These are phyloP conservation scores for Vanrija sp. DNA, from an alignment of 1,284 basidiomycete genomes.

Conservation along the genomic window DNA sequence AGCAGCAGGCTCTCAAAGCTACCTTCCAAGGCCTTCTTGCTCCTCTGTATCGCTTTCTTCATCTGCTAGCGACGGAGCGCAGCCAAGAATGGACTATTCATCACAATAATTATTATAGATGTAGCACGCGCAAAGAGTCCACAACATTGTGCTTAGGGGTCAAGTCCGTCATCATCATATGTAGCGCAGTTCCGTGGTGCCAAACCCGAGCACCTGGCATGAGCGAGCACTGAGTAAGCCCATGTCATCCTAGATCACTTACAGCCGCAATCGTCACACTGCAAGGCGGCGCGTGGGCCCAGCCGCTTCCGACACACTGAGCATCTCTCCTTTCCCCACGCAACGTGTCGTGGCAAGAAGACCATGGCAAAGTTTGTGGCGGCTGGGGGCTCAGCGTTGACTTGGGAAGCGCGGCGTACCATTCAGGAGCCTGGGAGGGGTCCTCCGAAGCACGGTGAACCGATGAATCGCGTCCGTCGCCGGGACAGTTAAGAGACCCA, in stretches of 20 bases:
- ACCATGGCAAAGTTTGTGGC: constrained; percentile 2
- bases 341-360: background rate
- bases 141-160: too few relatives aligned
- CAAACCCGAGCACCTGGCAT: background rate
- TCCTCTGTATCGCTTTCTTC: too few relatives aligned
- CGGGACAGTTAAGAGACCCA: background rate
- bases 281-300: constrained; percentile 2
- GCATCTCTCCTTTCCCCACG: constrained; percentile 1
- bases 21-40: too few relatives aligned
- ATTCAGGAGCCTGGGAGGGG: background rate
- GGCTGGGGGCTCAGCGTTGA: background rate
- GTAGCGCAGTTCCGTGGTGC: constrained; percentile 1
- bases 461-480: background rate
- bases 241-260: background rate
- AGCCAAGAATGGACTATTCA: too few relatives aligned
- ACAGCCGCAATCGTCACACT: constrained; percentile 13
- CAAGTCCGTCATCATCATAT: constrained; percentile 16
- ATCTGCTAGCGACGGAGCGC: too few relatives aligned
- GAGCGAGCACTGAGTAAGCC: background rate
- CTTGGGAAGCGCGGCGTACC: background rate
- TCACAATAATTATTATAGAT: too few relatives aligned
- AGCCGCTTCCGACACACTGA: constrained; percentile 2
- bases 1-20: too few relatives aligned
- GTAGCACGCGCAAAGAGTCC: too few relatives aligned
- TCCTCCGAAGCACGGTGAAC: background rate